phyloP scores from a whole-genome alignment of 202 grass and related monocot genomes.

The Brachypodium distachyon region DNA sequence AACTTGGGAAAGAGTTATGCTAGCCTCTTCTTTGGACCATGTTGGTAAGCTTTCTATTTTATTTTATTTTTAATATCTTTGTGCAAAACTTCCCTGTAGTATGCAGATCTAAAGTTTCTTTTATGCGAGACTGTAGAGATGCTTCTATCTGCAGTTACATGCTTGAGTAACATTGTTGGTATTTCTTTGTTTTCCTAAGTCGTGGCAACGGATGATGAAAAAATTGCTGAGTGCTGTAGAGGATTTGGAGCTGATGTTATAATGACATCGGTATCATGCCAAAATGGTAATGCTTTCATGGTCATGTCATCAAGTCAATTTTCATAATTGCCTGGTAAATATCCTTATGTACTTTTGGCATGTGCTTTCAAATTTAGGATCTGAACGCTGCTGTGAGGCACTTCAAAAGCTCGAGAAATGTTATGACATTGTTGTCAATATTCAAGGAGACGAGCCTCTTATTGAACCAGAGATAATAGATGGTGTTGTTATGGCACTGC shows the following conservation, averaged over 20 bases:
- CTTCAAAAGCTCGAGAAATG: conserved; percentile 60
- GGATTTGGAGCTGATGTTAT: conserved; percentile 95
- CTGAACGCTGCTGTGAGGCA: conserved; percentile 86
- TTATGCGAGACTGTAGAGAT: neutral
- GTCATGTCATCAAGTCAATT: neutral
- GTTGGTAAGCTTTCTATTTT: conserved; percentile 46
- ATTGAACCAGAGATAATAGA: conserved; percentile 99
- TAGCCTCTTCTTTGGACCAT: conserved; percentile 60
- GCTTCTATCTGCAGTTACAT: neutral
- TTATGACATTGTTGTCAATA: conserved; percentile 96
- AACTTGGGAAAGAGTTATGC: conserved; percentile 91
- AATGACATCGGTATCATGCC: conserved; percentile 86
- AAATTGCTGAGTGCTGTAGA: conserved; percentile 93
- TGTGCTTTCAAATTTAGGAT: conserved; percentile 36
- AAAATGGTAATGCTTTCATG: conserved; percentile 49
- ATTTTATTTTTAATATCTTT: neutral
- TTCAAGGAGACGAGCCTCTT: conserved; percentile 95
- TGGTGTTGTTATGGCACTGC: conserved; percentile 88
- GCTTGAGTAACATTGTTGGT: neutral
- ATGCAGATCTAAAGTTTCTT: neutral
- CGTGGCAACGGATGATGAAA: conserved; percentile 82
- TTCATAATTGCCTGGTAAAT: neutral
- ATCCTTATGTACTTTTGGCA: neutral
- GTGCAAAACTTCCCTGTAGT: neutral
- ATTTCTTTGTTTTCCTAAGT: conserved; percentile 22